These are phyloP conservation scores for Mortierella sp. DNA, from an alignment of 371 early-diverging fungal genomes.

Conservation along the genomic window DNA sequence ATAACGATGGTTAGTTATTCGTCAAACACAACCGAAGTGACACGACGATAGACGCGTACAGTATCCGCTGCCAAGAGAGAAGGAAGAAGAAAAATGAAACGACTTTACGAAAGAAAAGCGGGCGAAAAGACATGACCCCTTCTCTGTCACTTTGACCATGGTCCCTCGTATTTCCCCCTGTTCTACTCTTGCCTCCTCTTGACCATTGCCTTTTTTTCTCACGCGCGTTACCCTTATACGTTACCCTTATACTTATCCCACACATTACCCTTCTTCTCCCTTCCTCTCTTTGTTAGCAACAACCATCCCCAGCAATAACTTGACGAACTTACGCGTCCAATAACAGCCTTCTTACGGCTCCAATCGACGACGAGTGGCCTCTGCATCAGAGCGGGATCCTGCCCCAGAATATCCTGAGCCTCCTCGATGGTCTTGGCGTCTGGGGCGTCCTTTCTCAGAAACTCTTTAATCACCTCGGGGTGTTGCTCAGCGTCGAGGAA, in stretches of 20 bases:
- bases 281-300: too few species aligned
- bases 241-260: too few species aligned
- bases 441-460: conserved; percentile 33
- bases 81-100: not conserved
- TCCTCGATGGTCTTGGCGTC: conserved; percentile 19
- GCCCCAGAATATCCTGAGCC: conserved; percentile 23
- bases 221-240: not conserved
- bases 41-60: not conserved
- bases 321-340: conserved; percentile 29
- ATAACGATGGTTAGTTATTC: not conserved
- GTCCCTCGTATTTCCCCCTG: not conserved
- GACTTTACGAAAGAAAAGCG: not conserved
- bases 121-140: not conserved
- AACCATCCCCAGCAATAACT: not conserved
- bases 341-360: conserved; percentile 31
- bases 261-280: too few species aligned
- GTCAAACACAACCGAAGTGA: not conserved
- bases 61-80: too few species aligned
- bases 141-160: too few species aligned
- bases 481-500: conserved; percentile 22
- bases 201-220: not conserved
- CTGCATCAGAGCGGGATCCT: conserved; percentile 26
- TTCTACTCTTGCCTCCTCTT: not conserved
- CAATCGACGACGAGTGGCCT: conserved; percentile 33
- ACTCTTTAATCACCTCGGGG: conserved; percentile 20